A percentile compares a stretch with the other conserved stretches of the same genome.
phyloP scores from a whole-genome alignment of 768 basidiomycete species.

The Serendipita indica region DNA sequence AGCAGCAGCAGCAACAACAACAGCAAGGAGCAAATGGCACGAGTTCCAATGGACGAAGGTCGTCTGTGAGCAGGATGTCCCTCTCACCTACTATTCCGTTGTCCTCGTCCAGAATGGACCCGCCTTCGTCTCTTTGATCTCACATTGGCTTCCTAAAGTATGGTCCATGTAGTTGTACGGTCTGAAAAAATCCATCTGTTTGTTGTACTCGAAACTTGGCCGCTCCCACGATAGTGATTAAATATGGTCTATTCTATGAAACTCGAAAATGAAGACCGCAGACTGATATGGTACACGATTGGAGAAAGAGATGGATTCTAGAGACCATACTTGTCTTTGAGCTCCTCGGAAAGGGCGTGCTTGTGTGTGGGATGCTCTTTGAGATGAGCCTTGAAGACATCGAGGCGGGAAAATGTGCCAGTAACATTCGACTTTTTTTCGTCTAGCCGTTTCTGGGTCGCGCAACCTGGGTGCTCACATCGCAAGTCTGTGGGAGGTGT shows the following conservation, averaged over 20 bases:
- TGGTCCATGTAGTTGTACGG: too few relatives aligned
- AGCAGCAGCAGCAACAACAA: neutral
- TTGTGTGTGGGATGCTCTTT: neutral
- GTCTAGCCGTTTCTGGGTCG: neutral
- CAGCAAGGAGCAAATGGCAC: neutral
- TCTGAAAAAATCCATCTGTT: too few relatives aligned
- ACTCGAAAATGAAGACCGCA: too few relatives aligned
- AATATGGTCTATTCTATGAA: too few relatives aligned
- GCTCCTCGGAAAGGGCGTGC: neutral
- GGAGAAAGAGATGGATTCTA: neutral
- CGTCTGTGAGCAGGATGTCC: neutral
- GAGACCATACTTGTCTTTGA: neutral
- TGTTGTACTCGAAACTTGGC: too few relatives aligned
- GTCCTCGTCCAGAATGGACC: neutral
- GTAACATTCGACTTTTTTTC: neutral
- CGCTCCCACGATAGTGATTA: too few relatives aligned
- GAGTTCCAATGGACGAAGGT: neutral
- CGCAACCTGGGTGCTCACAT: neutral
- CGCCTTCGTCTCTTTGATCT: too few relatives aligned
- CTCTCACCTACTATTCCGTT: constrained; percentile 3
- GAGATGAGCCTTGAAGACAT: neutral
- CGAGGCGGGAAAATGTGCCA: neutral
- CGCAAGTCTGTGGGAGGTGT: neutral
- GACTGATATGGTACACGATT: neutral
- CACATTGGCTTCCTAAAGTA: too few relatives aligned